Evolutionary conservation across 139 green algal species (phyloP), one percentile per base, ranked within the genome.

Genomic region (Asterochloris sp.): DNA sequence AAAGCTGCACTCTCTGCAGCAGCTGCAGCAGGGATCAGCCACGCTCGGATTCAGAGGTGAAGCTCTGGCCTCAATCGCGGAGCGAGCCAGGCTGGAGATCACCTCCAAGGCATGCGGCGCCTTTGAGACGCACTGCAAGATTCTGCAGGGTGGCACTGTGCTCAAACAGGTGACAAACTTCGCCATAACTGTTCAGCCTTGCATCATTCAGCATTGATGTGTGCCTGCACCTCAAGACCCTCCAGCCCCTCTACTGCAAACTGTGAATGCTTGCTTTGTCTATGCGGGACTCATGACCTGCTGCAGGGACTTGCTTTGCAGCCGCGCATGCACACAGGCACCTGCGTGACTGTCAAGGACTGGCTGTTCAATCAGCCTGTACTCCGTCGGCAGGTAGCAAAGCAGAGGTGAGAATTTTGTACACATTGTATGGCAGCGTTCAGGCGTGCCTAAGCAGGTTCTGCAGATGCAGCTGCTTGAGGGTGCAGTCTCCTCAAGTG

Each of bases 41-140:
- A 89, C 82, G 8, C 73, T 93, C 21, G 90, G 90, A n/a, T 93
- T 89, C 68, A 85, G 87, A 6, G 91, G 91, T 54, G 87, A 93
- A 68, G 91, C 88, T 0, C 78, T 92, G 13, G 83, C 82, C 14
- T 85, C 83, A 60, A 69, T 94, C 2, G 80, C 82, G 16, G 62
- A 82, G 6, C 16, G 74, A 0, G 81, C 85, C 0, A 68, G 84
- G n/a, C 77, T 94, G 26, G 63, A 87, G 13, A 73, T 94, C 13
- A 82, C 76, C 9, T 90, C 86, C 4, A 76, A 87, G 0, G 79
- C 84, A 8, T 23, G 10, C 10, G 91, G 91, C 14, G 82, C 74
- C 26, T 94, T 94, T 73, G 90, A 94, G 81, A 94, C 91, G 16
- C 74, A 84, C 54, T 38, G 28, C 11, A 78, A 77, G 73, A 10